phyloP scores from a whole-genome alignment of 441 rosid genomes.

The Viola pubescens region DNA sequence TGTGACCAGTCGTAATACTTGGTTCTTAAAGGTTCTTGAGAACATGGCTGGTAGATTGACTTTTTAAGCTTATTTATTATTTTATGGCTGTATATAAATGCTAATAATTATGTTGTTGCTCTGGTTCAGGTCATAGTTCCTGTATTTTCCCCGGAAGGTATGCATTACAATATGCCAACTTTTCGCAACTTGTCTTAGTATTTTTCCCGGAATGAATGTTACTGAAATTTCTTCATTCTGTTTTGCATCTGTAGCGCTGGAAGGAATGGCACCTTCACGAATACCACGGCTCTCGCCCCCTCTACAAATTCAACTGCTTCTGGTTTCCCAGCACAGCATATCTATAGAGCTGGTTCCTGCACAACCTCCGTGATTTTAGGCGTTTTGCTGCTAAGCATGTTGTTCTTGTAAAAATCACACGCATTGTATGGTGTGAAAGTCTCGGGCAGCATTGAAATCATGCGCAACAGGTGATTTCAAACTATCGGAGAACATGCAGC shows the following conservation, averaged over 20 bases:
- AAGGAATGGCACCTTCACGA: conserved; percentile 58
- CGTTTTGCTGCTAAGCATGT: conserved; percentile 27
- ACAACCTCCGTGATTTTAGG: conserved; percentile 43
- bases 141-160: conserved; percentile 90
- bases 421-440: conserved; percentile 12
- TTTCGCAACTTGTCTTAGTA: background rate
- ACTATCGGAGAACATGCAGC: conserved; percentile 21
- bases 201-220: background rate
- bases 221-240: conserved; percentile 13
- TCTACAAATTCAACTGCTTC: conserved; percentile 68
- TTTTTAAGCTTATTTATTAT: too few relatives aligned
- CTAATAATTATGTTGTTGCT: conserved; percentile 15
- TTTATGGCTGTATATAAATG: too few relatives aligned
- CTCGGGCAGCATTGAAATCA: conserved; percentile 9
- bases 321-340: conserved; percentile 29
- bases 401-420: conserved; percentile 41
- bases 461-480: conserved; percentile 11
- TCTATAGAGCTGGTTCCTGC: conserved; percentile 25
- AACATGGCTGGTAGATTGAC: background rate
- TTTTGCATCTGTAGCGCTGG: conserved; percentile 41
- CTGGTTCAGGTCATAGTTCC: conserved; percentile 61
- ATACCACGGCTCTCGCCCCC: conserved; percentile 62
- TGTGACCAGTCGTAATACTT: too few relatives aligned
- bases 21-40: background rate
- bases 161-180: background rate